These are phyloP conservation scores for Aspergillus hortae DNA, from an alignment of 2,329 filamentous ascomycete genomes.

Conservation along the genomic window DNA sequence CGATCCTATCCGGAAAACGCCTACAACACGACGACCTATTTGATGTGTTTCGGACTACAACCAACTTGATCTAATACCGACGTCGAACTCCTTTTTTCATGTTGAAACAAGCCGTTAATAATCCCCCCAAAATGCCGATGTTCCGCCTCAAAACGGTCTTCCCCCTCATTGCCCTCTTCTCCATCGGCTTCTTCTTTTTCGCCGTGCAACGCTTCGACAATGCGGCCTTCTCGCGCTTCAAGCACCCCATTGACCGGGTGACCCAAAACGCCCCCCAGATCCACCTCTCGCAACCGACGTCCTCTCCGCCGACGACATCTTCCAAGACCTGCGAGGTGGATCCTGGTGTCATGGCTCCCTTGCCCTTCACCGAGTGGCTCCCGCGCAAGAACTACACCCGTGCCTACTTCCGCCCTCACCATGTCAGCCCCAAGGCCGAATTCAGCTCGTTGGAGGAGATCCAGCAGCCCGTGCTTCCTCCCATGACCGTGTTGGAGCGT, in stretches of 20 bases:
- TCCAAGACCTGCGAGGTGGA: constrained; percentile 32
- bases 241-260: constrained; percentile 31
- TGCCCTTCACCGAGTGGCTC: constrained; percentile 41
- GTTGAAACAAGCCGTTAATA: constrained; percentile 25
- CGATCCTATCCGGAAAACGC: constrained; percentile 4
- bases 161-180: constrained; percentile 35
- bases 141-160: constrained; percentile 39
- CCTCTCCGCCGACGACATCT: constrained; percentile 3
- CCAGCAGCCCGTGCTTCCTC: constrained; percentile 34
- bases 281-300: constrained; percentile 18
- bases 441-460: constrained; percentile 39
- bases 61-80: constrained; percentile 5
- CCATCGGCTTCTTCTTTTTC: constrained; percentile 40
- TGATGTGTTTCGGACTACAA: constrained; percentile 13
- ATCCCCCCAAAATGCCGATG: constrained; percentile 35
- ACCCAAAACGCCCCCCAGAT: constrained; percentile 18
- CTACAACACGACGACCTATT: constrained; percentile 4
- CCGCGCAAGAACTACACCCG: constrained; percentile 44
- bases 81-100: constrained; percentile 20
- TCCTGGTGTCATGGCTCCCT: constrained; percentile 29
- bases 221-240: constrained; percentile 34
- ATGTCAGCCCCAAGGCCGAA: constrained; percentile 32
- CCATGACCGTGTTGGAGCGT: constrained; percentile 37
- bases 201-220: constrained; percentile 38
- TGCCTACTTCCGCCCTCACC: constrained; percentile 38